A percentile compares a stretch with the other conserved stretches of the same genome.
phyloP scores from a whole-genome alignment of 306 rosid species.

The Pyrus communis region DNA sequence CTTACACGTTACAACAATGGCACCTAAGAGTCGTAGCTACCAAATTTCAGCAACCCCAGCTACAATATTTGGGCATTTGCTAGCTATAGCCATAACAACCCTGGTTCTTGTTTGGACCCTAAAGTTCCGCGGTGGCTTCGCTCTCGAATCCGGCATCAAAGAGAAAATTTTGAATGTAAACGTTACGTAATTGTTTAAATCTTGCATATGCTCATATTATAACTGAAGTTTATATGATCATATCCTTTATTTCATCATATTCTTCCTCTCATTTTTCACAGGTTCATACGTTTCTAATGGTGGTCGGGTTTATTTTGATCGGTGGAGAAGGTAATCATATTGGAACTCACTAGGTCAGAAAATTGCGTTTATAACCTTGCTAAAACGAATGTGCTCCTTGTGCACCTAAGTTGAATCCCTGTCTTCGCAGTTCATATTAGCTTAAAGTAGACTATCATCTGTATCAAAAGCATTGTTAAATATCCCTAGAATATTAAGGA shows the following conservation, averaged over 20 bases:
- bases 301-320: conserved; percentile 48
- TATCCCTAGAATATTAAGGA: not conserved
- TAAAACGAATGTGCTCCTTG: not conserved
- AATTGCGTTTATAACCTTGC: not conserved
- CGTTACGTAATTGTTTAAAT: not conserved
- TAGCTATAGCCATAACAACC: conserved; percentile 43
- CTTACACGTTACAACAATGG: conserved; percentile 15
- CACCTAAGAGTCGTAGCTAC: conserved; percentile 34
- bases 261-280: conserved; percentile 9
- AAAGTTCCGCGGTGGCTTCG: conserved; percentile 51
- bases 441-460: not conserved
- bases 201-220: not conserved
- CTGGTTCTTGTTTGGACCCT: conserved; percentile 58
- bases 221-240: not conserved
- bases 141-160: conserved; percentile 41
- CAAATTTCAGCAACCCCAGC: conserved; percentile 41
- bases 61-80: conserved; percentile 46
- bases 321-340: conserved; percentile 61
- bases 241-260: not conserved
- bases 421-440: not conserved
- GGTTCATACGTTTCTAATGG: conserved; percentile 66
- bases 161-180: conserved; percentile 49
- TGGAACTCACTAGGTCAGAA: not conserved
- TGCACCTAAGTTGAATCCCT: no score
- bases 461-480: not conserved